Evolutionary conservation across 306 rosid species (phyloP).

Genomic region (Alnus rubra): DNA sequence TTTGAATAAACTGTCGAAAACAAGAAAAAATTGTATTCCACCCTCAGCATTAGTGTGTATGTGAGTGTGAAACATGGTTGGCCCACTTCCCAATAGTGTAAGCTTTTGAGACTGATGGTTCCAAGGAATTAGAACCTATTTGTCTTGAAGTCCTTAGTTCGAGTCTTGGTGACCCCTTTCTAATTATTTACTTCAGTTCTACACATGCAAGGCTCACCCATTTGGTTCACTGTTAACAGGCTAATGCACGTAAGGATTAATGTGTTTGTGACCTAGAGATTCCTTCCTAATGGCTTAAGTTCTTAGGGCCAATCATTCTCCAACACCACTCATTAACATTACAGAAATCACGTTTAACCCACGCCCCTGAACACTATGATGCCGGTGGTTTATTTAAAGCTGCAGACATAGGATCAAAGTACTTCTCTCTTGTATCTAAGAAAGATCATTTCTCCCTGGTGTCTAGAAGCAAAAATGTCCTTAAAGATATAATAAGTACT

Average conservation of each 20-base stretch:
- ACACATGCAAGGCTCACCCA: not conserved
- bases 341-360: not conserved
- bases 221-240: not conserved
- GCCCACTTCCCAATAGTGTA: not conserved
- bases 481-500: not conserved
- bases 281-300: not conserved
- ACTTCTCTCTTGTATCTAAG: not conserved
- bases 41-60: not conserved
- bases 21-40: not conserved
- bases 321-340: not conserved
- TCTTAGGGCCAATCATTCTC: not conserved
- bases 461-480: not conserved
- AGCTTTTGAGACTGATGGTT: not conserved
- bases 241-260: not conserved
- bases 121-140: not conserved
- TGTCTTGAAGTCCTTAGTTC: not conserved
- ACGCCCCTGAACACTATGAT: not conserved
- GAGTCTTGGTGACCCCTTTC: not conserved
- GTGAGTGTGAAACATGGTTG: not conserved
- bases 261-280: not conserved
- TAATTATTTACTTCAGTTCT: not conserved
- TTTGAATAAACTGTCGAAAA: not conserved
- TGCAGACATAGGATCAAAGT: not conserved
- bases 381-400: not conserved
- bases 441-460: not conserved